Conservation (phyloP, 164 flowering plant species). For the Kalanchoe fedtschenkoi region DNA sequence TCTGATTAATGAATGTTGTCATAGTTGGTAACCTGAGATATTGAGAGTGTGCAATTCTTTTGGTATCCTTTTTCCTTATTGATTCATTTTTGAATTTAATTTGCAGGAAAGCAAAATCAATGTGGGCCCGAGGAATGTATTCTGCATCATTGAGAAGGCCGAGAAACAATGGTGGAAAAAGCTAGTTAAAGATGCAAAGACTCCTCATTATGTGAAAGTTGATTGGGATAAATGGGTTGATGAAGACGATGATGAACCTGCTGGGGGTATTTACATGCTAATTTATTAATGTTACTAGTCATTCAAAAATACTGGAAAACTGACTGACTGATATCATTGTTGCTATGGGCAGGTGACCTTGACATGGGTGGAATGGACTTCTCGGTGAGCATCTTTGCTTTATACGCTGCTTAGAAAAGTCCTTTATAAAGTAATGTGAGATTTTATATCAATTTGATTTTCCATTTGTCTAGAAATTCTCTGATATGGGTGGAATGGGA, state of each 20-base stretch:
- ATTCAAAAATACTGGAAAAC: background rate
- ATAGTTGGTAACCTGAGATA: too few species aligned
- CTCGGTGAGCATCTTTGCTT: conserved; percentile 39
- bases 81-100: background rate
- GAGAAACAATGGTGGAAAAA: conserved; percentile 90
- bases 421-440: background rate
- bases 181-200: conserved; percentile 51
- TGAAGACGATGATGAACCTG: conserved; percentile 58
- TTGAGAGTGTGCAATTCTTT: background rate
- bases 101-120: conserved; percentile 76
- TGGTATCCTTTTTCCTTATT: background rate
- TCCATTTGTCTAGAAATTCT: conserved; percentile 33
- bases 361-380: conserved; percentile 89
- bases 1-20: too few species aligned
- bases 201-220: conserved; percentile 73
- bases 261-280: conserved; percentile 15
- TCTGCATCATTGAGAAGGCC: conserved; percentile 72
- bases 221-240: conserved; percentile 99
- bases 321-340: conserved; percentile 1
- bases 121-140: conserved; percentile 54
- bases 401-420: background rate
- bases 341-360: conserved; percentile 39
- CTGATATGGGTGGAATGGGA: conserved; percentile 32
- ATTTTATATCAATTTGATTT: conserved; percentile 4
- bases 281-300: background rate